A percentile compares a stretch with the other conserved stretches of the same genome.
Evolutionary conservation across 1,284 basidiomycete genomes (phyloP).

Genomic region (Bondarzewia mesenterica): DNA sequence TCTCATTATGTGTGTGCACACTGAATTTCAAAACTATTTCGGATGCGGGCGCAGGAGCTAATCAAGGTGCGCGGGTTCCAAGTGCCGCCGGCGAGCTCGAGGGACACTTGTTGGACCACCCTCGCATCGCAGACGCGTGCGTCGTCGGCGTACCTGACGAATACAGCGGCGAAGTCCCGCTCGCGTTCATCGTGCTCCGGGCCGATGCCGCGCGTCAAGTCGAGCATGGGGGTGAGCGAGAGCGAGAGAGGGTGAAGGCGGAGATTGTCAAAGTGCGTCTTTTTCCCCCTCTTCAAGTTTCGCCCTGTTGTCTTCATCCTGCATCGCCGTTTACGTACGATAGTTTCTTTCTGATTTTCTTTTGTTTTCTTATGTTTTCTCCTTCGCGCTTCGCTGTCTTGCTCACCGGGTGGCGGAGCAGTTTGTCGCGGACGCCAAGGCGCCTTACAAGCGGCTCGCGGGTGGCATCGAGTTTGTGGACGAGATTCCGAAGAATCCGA

Average conservation of each 20-base stretch:
- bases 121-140: constrained; percentile 28
- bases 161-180: constrained; percentile 35
- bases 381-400: no score
- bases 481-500: constrained; percentile 64
- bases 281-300: no score
- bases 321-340: no score
- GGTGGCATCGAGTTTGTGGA: constrained; percentile 66
- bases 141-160: constrained; percentile 44
- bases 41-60: constrained; percentile 18
- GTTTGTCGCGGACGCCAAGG: constrained; percentile 42
- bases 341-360: no score
- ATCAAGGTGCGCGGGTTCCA: constrained; percentile 26
- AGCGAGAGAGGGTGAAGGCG: neutral
- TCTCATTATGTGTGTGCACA: neutral
- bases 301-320: no score
- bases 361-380: no score
- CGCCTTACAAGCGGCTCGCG: constrained; percentile 61
- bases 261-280: constrained; percentile 4
- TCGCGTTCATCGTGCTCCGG: constrained; percentile 31
- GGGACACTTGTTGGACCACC: constrained; percentile 27
- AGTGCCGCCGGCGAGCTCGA: constrained; percentile 36
- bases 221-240: neutral
- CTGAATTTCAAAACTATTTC: neutral
- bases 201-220: constrained; percentile 5
- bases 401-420: neutral